phyloP scores from a whole-genome alignment of 2,329 filamentous ascomycete genomes.

The Stagonosporopsis chrysanthemi region DNA sequence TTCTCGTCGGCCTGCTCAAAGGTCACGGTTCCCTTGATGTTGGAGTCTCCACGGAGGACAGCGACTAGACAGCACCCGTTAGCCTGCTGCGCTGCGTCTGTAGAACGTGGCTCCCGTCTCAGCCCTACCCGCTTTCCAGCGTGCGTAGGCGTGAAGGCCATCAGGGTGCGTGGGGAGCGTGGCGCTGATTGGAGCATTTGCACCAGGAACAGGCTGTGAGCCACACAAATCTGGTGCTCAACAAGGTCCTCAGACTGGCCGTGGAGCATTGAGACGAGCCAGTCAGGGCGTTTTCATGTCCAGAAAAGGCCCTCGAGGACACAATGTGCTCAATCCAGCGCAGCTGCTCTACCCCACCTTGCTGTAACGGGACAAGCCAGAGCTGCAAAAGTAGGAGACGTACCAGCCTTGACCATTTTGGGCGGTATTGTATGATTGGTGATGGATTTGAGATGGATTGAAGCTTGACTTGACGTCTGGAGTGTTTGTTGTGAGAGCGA shows the following conservation, averaged over 20 bases:
- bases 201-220: constrained; percentile 16
- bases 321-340: constrained; percentile 69
- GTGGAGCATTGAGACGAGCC: constrained; percentile 30
- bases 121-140: constrained; percentile 9
- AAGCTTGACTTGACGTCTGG: constrained; percentile 22
- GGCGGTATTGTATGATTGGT: constrained; percentile 58
- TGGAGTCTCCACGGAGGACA: constrained; percentile 97
- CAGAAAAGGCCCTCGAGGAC: constrained; percentile 22
- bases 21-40: constrained; percentile 89
- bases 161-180: constrained; percentile 36
- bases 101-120: not conserved
- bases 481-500: constrained; percentile 19
- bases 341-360: constrained; percentile 52
- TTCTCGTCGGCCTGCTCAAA: constrained; percentile 92
- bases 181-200: constrained; percentile 36
- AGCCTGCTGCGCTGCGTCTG: not conserved
- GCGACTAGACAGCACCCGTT: constrained; percentile 68
- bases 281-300: constrained; percentile 16
- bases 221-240: constrained; percentile 21
- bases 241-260: constrained; percentile 34
- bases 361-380: constrained; percentile 33
- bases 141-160: constrained; percentile 27
- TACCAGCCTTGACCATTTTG: constrained; percentile 99
- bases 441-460: constrained; percentile 27
- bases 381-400: constrained; percentile 50